These are phyloP conservation scores for Oehlia diaphana DNA, from an alignment of 192 early-diverging fungal genomes.

Conservation along the genomic window DNA sequence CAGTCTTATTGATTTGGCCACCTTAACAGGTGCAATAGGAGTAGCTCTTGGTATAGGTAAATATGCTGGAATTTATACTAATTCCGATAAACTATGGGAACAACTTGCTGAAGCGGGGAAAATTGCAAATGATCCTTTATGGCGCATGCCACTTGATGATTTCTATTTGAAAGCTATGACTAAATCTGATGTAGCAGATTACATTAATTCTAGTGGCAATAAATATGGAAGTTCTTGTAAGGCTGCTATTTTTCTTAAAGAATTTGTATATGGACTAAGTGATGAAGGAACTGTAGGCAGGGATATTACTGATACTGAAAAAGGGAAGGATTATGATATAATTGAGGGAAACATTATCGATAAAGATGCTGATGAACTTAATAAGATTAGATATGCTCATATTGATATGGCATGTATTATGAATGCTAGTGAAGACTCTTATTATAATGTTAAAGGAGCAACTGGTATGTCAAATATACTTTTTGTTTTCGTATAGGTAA, in stretches of 20 bases:
- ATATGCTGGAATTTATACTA: constrained; percentile 89
- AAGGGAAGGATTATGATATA: constrained; percentile 44
- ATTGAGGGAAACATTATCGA: constrained; percentile 41
- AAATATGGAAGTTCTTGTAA: constrained; percentile 84
- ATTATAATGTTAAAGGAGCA: constrained; percentile 78
- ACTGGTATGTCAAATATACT: constrained; percentile 42
- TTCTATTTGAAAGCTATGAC: constrained; percentile 72
- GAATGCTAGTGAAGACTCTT: constrained; percentile 59
- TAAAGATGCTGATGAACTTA: constrained; percentile 30
- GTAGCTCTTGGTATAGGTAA: constrained; percentile 76
- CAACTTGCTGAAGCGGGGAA: constrained; percentile 63
- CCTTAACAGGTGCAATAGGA: constrained; percentile 92
- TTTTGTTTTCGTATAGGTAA: too few species aligned
- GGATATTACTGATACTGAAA: constrained; percentile 20
- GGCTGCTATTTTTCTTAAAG: constrained; percentile 85
- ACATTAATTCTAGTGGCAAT: constrained; percentile 78
- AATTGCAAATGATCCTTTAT: constrained; percentile 75
- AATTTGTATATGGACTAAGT: constrained; percentile 70
- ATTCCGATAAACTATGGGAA: constrained; percentile 71
- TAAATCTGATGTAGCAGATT: constrained; percentile 78
- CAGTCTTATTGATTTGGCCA: constrained; percentile 81
- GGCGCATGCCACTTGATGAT: constrained; percentile 91
- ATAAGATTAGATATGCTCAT: constrained; percentile 64
- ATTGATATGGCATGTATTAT: constrained; percentile 91
- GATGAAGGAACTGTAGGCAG: constrained; percentile 7